Percentiles rank a stretch among this genome's conserved stretches.
These are phyloP conservation scores for Helotiales sp. DNA, from an alignment of 2,329 filamentous ascomycete species.

Conservation along the genomic window DNA sequence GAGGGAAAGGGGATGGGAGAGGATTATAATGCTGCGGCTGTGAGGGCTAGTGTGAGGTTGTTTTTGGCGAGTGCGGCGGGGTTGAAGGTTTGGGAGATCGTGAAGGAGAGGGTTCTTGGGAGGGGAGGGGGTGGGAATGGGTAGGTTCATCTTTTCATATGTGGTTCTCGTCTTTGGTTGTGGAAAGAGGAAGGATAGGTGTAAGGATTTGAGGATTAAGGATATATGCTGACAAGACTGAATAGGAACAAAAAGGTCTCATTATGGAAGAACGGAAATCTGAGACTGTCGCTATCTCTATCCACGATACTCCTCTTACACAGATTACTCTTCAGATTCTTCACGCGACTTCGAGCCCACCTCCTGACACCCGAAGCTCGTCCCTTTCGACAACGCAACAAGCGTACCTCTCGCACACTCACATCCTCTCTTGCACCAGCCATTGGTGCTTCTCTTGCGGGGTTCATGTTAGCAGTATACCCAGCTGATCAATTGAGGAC, in stretches of 20 bases:
- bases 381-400: conserved; percentile 82
- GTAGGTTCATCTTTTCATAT: conserved; percentile 14
- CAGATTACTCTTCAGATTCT: conserved; percentile 86
- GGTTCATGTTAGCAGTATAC: conserved; percentile 77
- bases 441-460: conserved; percentile 85
- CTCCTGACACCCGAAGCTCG: conserved; percentile 77
- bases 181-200: neutral
- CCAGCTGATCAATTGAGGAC: conserved; percentile 70
- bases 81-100: conserved; percentile 61
- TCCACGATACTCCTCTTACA: conserved; percentile 87
- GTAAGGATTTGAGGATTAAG: neutral
- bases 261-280: conserved; percentile 64
- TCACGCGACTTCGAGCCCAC: conserved; percentile 74
- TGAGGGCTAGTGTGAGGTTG: conserved; percentile 70
- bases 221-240: conserved; percentile 7
- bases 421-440: conserved; percentile 85
- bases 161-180: neutral
- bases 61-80: conserved; percentile 64
- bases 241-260: conserved; percentile 47
- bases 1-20: conserved; percentile 44
- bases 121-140: conserved; percentile 32
- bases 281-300: conserved; percentile 79
- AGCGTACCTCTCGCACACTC: conserved; percentile 69
- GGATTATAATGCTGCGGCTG: conserved; percentile 68
- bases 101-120: conserved; percentile 49